Percentiles rank a stretch among this genome's conserved stretches.
phyloP scores from a whole-genome alignment of 139 green algal genomes.

The Closterium sp. region DNA sequence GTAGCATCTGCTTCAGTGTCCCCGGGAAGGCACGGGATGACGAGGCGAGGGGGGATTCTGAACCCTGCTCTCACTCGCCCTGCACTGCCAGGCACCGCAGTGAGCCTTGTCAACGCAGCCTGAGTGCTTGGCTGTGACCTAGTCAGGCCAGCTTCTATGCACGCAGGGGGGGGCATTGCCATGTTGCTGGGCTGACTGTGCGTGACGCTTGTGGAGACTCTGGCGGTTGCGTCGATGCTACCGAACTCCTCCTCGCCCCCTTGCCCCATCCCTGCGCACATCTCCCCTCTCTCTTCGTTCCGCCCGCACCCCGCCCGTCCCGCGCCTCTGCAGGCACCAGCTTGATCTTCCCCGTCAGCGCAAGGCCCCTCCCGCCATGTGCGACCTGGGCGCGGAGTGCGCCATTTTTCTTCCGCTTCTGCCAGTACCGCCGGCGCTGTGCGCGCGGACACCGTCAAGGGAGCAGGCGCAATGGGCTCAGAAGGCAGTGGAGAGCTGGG shows the following conservation, averaged over 20 bases:
- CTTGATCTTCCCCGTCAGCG: background rate
- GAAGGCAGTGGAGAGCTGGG: background rate
- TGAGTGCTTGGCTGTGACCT: background rate
- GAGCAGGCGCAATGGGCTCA: background rate
- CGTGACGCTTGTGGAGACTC: too few relatives aligned
- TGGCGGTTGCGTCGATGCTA: too few relatives aligned
- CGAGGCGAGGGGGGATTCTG: background rate
- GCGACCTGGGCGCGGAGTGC: background rate
- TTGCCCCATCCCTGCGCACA: background rate
- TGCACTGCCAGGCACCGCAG: background rate
- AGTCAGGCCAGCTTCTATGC: background rate
- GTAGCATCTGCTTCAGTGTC: background rate
- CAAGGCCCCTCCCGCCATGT: background rate
- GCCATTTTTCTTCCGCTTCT: background rate
- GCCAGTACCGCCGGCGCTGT: background rate
- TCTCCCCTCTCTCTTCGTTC: too few relatives aligned
- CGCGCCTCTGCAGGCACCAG: background rate
- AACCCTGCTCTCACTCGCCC: background rate
- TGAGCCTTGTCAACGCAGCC: background rate
- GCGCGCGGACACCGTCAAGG: background rate
- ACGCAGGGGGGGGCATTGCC: background rate
- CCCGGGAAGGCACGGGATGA: background rate
- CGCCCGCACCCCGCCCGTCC: too few relatives aligned
- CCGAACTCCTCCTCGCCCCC: too few relatives aligned
- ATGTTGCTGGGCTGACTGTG: too few relatives aligned